Evolutionary conservation across 352 stramenopile genomes (phyloP).

Genomic region (Globisporangium canariense): DNA sequence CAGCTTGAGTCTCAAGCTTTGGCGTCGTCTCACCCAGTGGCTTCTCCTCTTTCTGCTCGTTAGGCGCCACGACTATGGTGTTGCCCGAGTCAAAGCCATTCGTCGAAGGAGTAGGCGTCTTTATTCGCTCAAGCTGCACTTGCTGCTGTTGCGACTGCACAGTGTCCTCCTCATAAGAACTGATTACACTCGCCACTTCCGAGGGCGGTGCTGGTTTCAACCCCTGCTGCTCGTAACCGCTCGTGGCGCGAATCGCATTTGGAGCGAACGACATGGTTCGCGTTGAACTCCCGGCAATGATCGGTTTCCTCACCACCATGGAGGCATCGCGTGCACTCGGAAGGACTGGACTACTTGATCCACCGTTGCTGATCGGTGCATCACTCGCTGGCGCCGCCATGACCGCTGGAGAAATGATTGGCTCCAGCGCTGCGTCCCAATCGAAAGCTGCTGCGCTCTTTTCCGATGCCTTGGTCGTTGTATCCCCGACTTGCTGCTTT

Average conservation of each 20-base stretch:
- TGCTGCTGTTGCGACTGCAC: background rate
- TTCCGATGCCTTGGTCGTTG: too few relatives aligned
- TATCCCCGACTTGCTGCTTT: background rate
- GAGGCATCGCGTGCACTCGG: background rate
- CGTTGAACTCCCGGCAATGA: background rate
- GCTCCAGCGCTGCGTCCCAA: background rate
- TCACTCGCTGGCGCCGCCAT: background rate
- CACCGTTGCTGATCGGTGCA: background rate
- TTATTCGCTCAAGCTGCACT: background rate
- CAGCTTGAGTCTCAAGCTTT: background rate
- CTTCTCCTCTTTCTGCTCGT: background rate
- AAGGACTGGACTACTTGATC: background rate
- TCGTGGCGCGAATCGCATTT: background rate
- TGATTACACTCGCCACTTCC: background rate
- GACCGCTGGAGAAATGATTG: background rate
- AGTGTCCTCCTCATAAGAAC: background rate
- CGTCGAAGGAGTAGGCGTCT: background rate
- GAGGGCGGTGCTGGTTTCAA: background rate
- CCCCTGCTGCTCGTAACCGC: background rate
- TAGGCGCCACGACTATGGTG: background rate
- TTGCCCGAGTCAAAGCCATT: background rate
- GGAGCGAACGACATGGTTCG: slow-evolving; percentile 5
- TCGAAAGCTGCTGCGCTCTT: background rate
- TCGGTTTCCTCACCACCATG: background rate
- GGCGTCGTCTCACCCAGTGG: background rate